A percentile compares a stretch with the other conserved stretches of the same genome.
Evolutionary conservation across 345 rosid species (phyloP).

Genomic region (Lumnitzera littorea): DNA sequence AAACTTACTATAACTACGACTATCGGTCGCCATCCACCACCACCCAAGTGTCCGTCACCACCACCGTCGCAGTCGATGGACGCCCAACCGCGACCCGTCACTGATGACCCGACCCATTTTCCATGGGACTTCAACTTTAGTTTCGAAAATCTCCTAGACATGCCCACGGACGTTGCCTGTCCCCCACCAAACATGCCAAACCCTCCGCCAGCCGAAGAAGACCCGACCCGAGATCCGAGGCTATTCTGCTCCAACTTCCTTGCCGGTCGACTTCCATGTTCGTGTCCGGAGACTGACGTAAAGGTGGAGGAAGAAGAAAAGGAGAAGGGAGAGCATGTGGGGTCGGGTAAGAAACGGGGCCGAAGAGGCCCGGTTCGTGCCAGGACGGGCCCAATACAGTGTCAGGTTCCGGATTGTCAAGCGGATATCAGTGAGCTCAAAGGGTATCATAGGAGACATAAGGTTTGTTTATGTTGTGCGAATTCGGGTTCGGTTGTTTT

Average conservation of each 20-base stretch:
- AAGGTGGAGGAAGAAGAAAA: constrained; percentile 38
- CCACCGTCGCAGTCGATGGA: constrained; percentile 24
- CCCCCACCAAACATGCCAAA: too few species aligned
- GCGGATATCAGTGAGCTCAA: constrained; percentile 86
- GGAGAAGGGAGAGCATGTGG: constrained; percentile 14
- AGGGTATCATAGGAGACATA: constrained; percentile 84
- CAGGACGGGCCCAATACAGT: constrained; percentile 33
- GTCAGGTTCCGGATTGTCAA: constrained; percentile 79
- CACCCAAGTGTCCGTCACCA: neutral
- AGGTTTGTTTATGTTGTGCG: constrained; percentile 85
- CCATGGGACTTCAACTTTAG: constrained; percentile 81
- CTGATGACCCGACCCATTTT: constrained; percentile 36
- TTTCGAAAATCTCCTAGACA: constrained; percentile 44
- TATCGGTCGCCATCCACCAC: neutral
- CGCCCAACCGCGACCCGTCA: constrained; percentile 19
- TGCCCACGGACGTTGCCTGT: constrained; percentile 15
- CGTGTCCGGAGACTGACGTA: constrained; percentile 86
- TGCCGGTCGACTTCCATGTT: constrained; percentile 75
- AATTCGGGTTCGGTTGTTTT: constrained; percentile 49
- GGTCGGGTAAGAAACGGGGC: constrained; percentile 51
- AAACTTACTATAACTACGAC: neutral
- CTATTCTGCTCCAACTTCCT: constrained; percentile 71
- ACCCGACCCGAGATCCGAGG: constrained; percentile 74
- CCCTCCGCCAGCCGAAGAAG: constrained; percentile 8
- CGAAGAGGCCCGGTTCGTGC: constrained; percentile 24